Evolutionary conservation across 2,329 filamentous ascomycete genomes (phyloP).

Genomic region (Fusarium pseudoanthophilum): DNA sequence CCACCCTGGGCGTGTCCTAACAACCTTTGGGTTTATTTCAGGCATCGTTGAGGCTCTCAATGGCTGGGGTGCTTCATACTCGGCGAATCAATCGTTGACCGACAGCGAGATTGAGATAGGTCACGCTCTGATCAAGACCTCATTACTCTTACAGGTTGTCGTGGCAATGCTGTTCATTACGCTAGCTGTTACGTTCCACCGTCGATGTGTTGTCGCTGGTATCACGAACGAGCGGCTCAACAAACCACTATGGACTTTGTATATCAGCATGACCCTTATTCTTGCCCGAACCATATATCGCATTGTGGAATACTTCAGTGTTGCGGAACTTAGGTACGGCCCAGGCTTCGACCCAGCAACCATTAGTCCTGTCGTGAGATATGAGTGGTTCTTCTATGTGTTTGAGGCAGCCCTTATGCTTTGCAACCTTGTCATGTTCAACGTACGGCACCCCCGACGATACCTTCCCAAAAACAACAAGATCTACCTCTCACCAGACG

Average conservation of each 20-base stretch:
- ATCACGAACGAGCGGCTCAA: slow-evolving; percentile 49
- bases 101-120: slow-evolving; percentile 54
- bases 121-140: slow-evolving; percentile 59
- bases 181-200: slow-evolving; percentile 62
- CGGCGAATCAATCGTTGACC: slow-evolving; percentile 57
- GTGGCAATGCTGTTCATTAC: slow-evolving; percentile 61
- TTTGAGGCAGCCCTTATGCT: slow-evolving; percentile 67
- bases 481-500: slow-evolving; percentile 62
- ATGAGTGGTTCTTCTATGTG: slow-evolving; percentile 69
- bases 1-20: slow-evolving; percentile 57
- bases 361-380: slow-evolving; percentile 60
- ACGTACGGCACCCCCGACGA: slow-evolving; percentile 60
- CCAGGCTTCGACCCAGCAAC: slow-evolving; percentile 50
- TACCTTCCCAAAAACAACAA: slow-evolving; percentile 61
- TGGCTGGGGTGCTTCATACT: slow-evolving; percentile 60
- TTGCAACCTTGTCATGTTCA: slow-evolving; percentile 60
- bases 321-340: slow-evolving; percentile 54
- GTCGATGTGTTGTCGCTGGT: slow-evolving; percentile 52
- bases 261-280: slow-evolving; percentile 61
- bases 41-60: slow-evolving; percentile 59
- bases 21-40: slow-evolving; percentile 59
- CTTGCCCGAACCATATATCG: slow-evolving; percentile 66
- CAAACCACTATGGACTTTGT: slow-evolving; percentile 59
- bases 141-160: slow-evolving; percentile 65
- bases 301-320: slow-evolving; percentile 67